These are phyloP conservation scores for Chamaenerion angustifolium DNA, from an alignment of 345 rosid genomes.

Conservation along the genomic window DNA sequence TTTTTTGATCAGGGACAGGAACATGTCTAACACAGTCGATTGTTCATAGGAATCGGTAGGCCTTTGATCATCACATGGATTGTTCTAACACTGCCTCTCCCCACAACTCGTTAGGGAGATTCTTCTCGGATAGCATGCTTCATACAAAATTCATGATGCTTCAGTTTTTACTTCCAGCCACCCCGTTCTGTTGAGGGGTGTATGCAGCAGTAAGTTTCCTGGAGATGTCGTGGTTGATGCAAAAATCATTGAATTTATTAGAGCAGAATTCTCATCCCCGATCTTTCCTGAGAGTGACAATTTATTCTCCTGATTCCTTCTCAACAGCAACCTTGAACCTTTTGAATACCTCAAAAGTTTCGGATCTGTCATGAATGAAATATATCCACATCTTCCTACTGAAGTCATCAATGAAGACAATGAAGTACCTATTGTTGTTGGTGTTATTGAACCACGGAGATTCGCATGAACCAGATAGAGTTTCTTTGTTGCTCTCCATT, in stretches of 20 bases:
- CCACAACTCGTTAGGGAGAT: neutral
- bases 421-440: neutral
- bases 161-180: neutral
- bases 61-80: neutral
- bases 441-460: neutral
- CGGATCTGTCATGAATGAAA: neutral
- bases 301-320: neutral
- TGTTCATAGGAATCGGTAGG: too few relatives aligned
- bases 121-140: neutral
- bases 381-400: neutral
- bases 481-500: neutral
- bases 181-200: conserved; percentile 1
- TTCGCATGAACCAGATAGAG: neutral
- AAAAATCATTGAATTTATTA: neutral
- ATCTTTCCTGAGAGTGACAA: neutral
- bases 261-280: neutral
- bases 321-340: neutral
- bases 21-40: neutral
- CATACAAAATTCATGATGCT: neutral
- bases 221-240: neutral
- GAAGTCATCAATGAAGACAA: neutral
- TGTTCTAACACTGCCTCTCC: neutral
- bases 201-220: neutral
- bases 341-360: neutral
- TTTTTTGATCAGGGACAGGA: neutral